Conservation (phyloP, 1,284 basidiomycete genomes). For the Cystobasidiaceae sp. region DNA sequence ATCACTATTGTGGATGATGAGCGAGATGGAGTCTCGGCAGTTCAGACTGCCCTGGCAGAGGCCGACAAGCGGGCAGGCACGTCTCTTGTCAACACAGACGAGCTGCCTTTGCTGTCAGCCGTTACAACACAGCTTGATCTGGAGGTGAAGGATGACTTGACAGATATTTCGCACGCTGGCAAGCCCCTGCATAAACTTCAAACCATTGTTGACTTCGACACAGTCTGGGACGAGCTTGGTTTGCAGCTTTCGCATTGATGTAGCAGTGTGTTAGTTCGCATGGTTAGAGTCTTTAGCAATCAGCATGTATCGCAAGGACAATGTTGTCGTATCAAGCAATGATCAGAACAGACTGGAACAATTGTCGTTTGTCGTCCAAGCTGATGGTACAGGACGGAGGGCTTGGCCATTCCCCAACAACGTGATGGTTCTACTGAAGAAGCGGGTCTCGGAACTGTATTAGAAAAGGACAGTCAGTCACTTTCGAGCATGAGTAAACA, state of each 20-base stretch:
- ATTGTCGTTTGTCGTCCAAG: background rate
- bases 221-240: constrained; percentile 12
- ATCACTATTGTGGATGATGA: too few species aligned
- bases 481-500: background rate
- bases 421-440: background rate
- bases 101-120: background rate
- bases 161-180: background rate
- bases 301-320: background rate
- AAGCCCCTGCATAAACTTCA: background rate
- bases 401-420: too few species aligned
- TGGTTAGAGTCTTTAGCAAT: background rate
- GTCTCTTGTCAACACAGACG: background rate
- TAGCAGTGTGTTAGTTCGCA: background rate
- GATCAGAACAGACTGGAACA: background rate
- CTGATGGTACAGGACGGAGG: too few species aligned
- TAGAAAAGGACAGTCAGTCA: background rate
- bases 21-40: too few species aligned
- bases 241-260: background rate
- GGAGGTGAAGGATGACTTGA: too few species aligned
- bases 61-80: background rate
- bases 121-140: too few species aligned
- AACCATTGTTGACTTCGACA: constrained; percentile 7
- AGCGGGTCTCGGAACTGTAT: constrained; percentile 20
- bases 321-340: background rate
- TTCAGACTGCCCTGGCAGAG: too few species aligned